Conservation (phyloP, 345 rosid genomes). For the Capsella bursapastoris region DNA sequence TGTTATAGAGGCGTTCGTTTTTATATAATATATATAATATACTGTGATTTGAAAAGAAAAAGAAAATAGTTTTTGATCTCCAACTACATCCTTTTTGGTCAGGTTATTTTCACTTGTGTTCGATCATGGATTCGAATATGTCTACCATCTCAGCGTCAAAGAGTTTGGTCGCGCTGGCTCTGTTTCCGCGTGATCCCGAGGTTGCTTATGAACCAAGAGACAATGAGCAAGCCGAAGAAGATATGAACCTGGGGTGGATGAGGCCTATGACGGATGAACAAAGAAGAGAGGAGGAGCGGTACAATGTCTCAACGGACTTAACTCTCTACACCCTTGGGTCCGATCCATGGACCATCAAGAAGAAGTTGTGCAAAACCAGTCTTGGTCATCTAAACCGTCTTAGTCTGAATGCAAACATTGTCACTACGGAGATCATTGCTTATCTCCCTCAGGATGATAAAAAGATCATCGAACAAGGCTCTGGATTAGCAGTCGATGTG, state of each 20-base stretch:
- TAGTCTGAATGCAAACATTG: background rate
- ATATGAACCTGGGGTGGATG: background rate
- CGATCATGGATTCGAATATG: background rate
- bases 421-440: background rate
- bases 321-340: background rate
- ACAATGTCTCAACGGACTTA: background rate
- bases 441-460: background rate
- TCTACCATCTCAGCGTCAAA: background rate
- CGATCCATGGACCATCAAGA: constrained; percentile 3
- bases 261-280: background rate
- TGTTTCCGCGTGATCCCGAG: background rate
- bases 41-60: no score
- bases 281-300: background rate
- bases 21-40: no score
- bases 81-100: background rate
- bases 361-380: background rate
- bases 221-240: background rate
- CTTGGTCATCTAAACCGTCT: background rate
- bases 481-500: background rate
- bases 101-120: background rate
- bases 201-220: background rate
- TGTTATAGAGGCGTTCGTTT: no score
- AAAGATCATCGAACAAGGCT: background rate
- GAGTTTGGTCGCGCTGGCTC: background rate
- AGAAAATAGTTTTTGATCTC: background rate